Base-by-base conservation (phyloP, 768 basidiomycete genomes). In the Lactarius evosmus region DNA sequence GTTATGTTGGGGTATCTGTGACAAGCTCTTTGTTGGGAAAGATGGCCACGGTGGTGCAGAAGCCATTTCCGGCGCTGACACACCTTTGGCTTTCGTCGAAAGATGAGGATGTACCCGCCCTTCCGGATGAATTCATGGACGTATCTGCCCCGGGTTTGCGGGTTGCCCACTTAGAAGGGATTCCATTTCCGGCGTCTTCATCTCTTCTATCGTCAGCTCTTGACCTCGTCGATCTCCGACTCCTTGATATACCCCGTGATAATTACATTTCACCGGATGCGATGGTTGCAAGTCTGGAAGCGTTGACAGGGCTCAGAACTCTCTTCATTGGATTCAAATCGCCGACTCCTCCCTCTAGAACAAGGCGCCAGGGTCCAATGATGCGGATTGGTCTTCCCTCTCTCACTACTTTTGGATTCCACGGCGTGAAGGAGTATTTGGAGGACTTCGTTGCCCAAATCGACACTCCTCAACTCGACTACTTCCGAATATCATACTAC, bases 31-130 rank as follows among this genome's bases (percentile, higher is more conserved):
- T 32, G 8, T 56, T 62, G 12, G 46, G 17, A 22, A 16, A 9
- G 27, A 19, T 62, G 19, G 25, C 22, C 29, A n/a, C n/a, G 19
- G 33, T 19, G 11, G 29, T 38, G 60, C 25, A 33, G 29, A 33
- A 34, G 2, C 60, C 53, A 33, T 61, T 56, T 32, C 55, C 61
- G 12, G 44, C 17, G 8, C 29, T 62, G 34, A 61, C 53, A 3
- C 34, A 55, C 17, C 60, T 61, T 14, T 5, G 32, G 17, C 53
- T 61, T 44, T 16, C 9, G 3, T 55, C 32, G 17, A 27, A 7
- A 9, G 32, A 61, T 44, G 30, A 0, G 7, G 17, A 5, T 7
- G 11, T 29, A 17, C 41, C 25, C 22, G 30, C 6, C 53, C 41
- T 61, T 46, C 52, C 60, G 9, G 32, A 29, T 34, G 12, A 40